phyloP scores from a whole-genome alignment of 2,329 filamentous ascomycete genomes.

The Periconia sp. region DNA sequence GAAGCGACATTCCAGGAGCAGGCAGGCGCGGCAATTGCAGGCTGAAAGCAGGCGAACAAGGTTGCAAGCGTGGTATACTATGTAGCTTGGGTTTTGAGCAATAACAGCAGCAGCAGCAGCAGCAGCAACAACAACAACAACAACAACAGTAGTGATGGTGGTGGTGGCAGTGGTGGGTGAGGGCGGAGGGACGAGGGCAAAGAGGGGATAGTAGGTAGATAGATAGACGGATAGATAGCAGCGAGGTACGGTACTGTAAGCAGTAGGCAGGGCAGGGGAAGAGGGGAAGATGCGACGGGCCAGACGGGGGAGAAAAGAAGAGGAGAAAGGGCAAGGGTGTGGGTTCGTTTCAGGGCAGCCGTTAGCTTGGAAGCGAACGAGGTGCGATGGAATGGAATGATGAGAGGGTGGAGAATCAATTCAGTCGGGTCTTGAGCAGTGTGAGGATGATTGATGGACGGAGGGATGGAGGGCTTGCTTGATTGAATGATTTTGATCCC shows the following conservation, averaged over 20 bases:
- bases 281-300: not conserved
- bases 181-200: not conserved
- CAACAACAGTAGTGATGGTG: not conserved
- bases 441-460: too few species aligned
- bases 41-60: not conserved
- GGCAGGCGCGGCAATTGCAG: conserved; percentile 2
- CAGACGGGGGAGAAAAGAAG: not conserved
- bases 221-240: not conserved
- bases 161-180: not conserved
- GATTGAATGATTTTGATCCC: too few species aligned
- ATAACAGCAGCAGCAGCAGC: not conserved
- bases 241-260: too few species aligned
- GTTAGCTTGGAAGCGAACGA: not conserved
- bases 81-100: not conserved
- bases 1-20: conserved; percentile 34
- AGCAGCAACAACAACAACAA: not conserved
- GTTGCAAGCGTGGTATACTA: not conserved
- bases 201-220: not conserved
- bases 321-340: not conserved
- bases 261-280: not conserved
- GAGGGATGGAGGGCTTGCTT: too few species aligned
- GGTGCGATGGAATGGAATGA: not conserved
- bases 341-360: not conserved
- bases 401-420: too few species aligned
- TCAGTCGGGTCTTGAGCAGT: too few species aligned